A percentile compares a stretch with the other conserved stretches of the same genome.
phyloP scores from a whole-genome alignment of 805 yeast genomes.

The Candida cerambycidarum region DNA sequence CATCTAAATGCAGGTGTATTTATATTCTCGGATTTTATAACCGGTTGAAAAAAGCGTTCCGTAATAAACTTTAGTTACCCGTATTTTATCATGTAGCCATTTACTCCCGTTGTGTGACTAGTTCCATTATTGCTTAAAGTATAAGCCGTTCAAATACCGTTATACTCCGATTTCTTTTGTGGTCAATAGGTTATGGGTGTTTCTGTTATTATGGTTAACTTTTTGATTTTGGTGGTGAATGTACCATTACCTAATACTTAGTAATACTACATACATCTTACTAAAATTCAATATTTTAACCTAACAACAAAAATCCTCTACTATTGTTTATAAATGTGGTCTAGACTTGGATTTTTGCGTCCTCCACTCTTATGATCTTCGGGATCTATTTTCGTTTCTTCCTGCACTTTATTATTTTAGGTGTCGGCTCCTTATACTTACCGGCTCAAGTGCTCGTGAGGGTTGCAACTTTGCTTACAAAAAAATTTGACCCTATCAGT shows the following conservation, averaged over 20 bases:
- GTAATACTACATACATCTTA: not conserved
- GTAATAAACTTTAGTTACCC: constrained; percentile 5
- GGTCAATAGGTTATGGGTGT: too few species aligned
- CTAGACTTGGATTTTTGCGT: too few species aligned
- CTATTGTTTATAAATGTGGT: too few species aligned
- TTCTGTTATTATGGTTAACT: not conserved
- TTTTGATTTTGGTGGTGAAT: not conserved
- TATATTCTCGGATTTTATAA: constrained; percentile 5
- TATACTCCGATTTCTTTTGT: not conserved
- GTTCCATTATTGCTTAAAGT: not conserved
- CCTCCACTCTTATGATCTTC: too few species aligned
- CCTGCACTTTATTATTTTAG: too few species aligned
- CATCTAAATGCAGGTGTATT: constrained; percentile 1
- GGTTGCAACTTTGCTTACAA: too few species aligned
- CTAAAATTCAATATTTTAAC: too few species aligned
- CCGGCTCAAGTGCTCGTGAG: too few species aligned
- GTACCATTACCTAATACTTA: not conserved
- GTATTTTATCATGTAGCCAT: constrained; percentile 1
- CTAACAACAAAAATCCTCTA: too few species aligned
- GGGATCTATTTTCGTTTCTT: too few species aligned
- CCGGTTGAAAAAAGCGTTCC: not conserved
- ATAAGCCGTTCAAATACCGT: not conserved
- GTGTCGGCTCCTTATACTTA: too few species aligned
- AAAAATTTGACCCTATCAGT: too few species aligned
- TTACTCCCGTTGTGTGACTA: constrained; percentile 1